Evolutionary conservation across 108 stramenopile species (phyloP).

Genomic region (Nannochloropsis salina): DNA sequence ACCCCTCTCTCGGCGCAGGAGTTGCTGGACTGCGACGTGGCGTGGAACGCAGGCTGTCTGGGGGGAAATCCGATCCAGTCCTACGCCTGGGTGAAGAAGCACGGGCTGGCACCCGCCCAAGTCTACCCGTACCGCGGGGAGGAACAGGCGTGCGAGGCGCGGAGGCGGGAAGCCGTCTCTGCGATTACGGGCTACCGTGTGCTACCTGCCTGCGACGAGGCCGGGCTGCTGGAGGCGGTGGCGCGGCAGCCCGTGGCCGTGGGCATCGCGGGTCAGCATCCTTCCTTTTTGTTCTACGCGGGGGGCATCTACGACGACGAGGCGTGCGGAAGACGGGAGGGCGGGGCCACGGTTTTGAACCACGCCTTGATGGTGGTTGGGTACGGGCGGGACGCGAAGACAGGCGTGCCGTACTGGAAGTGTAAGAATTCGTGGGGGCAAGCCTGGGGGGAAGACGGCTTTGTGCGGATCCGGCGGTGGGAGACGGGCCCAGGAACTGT

Average conservation of each 20-base stretch:
- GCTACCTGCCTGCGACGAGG: not conserved
- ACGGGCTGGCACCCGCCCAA: not conserved
- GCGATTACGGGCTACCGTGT: not conserved
- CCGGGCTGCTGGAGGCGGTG: not conserved
- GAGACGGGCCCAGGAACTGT: not conserved
- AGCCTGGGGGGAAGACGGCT: not conserved
- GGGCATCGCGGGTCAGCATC: not conserved
- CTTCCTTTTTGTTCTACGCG: not conserved
- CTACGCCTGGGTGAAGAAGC: slow-evolving; percentile 11
- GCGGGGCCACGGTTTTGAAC: not conserved
- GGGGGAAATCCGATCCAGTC: slow-evolving; percentile 5
- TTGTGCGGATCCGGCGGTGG: not conserved
- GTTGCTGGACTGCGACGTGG: not conserved
- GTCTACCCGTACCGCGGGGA: not conserved
- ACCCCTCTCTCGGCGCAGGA: slow-evolving; percentile 18
- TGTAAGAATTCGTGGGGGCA: not conserved
- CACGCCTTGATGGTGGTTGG: not conserved
- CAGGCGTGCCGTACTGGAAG: not conserved
- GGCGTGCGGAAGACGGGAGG: not conserved
- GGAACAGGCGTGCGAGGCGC: not conserved
- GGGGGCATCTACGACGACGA: not conserved
- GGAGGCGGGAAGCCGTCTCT: not conserved
- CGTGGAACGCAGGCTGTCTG: slow-evolving; percentile 16
- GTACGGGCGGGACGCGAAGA: not conserved
- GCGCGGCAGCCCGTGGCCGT: not conserved